Evolutionary conservation across 345 rosid genomes (phyloP), one percentile per base, ranked within the genome.

Genomic region (Gossypium ekmanianum): DNA sequence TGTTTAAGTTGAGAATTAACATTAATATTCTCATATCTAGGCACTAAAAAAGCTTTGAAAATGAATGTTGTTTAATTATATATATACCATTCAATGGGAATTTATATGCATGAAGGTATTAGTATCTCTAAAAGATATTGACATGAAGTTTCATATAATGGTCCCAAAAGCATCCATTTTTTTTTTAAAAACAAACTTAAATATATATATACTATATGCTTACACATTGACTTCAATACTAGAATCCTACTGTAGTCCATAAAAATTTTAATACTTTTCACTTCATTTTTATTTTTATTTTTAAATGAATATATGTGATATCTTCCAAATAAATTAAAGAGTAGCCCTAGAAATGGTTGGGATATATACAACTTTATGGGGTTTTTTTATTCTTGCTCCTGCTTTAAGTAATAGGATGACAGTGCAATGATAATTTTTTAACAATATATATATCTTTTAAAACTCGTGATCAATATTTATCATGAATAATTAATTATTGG

Each of bases 61-160:
- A 4, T 51, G 16, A 50, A 10, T 34, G 63, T 4, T 26, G n/a
- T 5, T 34, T 34, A 34, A 34, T 34, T 34, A 3, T 26, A 59
- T 26, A 11, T 3, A 59, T 12, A 59, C 39, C 41, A 11, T 26
- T 24, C 64, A 59, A 45, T 24, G 58, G 65, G 74, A 45, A 75
- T 77, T 54, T 47, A 2, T 22, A 12, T 41, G 51, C 51, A 73
- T 65, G 81, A 59, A 77, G 26, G 74, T 75, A 83, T 62, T 70
- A 75, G 85, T 51, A 79, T 80, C 71, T 79, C 77, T 56, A 57
- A 75, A 79, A 34, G 84, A 83, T 81, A 81, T 41, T n/a, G 88
- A 85, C 83, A 77, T 54, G 84, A 85, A 83, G 73, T 18, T 16
- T 67, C 48, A 2, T 47, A 11, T 47, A 47, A 47, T 47, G 51